These are phyloP conservation scores for Rhynchosporium secalis DNA, from an alignment of 2,329 filamentous ascomycete genomes.

Conservation along the genomic window DNA sequence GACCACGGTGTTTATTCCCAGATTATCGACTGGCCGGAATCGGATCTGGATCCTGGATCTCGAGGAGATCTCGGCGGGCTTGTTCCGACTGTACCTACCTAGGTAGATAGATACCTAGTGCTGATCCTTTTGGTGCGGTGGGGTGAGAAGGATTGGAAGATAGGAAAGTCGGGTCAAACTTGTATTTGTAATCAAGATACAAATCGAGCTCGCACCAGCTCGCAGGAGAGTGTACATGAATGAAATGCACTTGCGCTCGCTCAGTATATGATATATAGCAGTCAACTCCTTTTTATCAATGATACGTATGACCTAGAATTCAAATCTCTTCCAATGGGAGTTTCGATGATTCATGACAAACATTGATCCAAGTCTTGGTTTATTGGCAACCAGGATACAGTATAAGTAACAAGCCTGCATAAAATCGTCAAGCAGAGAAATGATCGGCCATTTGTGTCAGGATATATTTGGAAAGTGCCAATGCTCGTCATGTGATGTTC, in stretches of 20 bases:
- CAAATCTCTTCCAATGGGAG: not conserved
- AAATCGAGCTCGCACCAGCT: not conserved
- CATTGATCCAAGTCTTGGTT: slow-evolving; percentile 8
- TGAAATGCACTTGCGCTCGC: too few relatives aligned
- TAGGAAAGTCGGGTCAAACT: not conserved
- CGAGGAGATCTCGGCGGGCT: slow-evolving; percentile 10
- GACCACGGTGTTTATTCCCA: not conserved
- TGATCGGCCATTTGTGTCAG: not conserved
- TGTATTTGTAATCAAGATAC: slow-evolving; percentile 2
- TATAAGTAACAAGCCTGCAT: not conserved
- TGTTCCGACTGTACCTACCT: not conserved
- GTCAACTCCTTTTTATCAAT: not conserved
- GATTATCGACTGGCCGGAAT: slow-evolving; percentile 3
- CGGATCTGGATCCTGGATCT: not conserved
- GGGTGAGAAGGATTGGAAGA: too few relatives aligned
- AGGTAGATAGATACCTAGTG: not conserved
- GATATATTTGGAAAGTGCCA: not conserved
- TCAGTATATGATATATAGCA: too few relatives aligned
- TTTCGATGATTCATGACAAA: slow-evolving; percentile 5
- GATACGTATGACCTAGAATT: not conserved
- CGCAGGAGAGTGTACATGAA: too few relatives aligned
- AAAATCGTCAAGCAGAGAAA: not conserved
- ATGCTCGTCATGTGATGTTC: not conserved
- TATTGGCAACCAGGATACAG: not conserved
- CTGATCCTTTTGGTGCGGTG: slow-evolving; percentile 15